Base-by-base conservation (phyloP, 495 filamentous ascomycete genomes). In the Penicillium roqueforti region DNA sequence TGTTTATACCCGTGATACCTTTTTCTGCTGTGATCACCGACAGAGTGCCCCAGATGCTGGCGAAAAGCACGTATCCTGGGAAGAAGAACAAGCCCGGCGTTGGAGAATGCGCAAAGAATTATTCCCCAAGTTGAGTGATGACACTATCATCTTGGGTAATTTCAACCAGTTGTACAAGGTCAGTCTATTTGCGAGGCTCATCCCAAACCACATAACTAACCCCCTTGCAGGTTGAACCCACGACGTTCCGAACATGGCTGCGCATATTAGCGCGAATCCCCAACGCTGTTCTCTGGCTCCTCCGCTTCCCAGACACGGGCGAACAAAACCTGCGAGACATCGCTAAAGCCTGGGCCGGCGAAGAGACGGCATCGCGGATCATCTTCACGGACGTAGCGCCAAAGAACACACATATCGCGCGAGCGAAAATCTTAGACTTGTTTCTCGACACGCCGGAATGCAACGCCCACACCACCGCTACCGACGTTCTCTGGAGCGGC, bases 81-180 rank as follows among this genome's bases (percentile, higher is more conserved):
- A 88, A 32, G 85, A 91, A 32, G 93, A 99, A 68, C 87, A 91
- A 70, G 71, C 72, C 47, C 78, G 87, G 55, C 79, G 95, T 54
- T 97, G 95, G 93, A 77, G 80, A 46, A 97, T 97, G 93, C 84
- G 93, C 22, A 96, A 95, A 65, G 88, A 95, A 62, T 68, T 99
- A 20, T 99, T 99, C 66, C 95, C 93, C 2, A 76, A 79, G 10
- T 76, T 99, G 20, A 75, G 82, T 11, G 88, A 97, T 55, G 87
- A 97, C 63, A 81, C 83, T 22, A 85, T 99, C 60, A 96, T 99
- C 58, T 80, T 99, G 40, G 93, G 88, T 10, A 99, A 99, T 72
- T 99, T 99, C 70, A 99, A 99, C 69, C 93, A 99, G 71, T 74
- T 99, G 22, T 99, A 99, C 76, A 99, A 99, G 87, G 93, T 95